Evolutionary conservation across 257 asterid species (phyloP).

Genomic region (Gentiana macrophylla): DNA sequence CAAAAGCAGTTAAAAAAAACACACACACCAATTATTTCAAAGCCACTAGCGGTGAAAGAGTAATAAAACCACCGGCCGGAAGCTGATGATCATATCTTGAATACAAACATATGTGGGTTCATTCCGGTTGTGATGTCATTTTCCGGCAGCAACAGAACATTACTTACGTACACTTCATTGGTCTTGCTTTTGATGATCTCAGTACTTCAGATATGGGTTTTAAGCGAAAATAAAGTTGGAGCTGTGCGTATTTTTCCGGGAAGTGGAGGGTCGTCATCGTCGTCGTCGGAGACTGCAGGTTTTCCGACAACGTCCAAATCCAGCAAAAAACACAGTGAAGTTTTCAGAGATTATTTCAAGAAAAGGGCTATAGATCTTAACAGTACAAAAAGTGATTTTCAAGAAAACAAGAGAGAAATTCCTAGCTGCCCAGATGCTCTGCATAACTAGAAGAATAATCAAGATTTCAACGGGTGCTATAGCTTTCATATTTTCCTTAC

Average conservation of each 20-base stretch:
- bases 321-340: conserved; percentile 27
- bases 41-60: conserved; percentile 3
- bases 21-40: not conserved
- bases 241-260: conserved; percentile 45
- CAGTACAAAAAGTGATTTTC: conserved; percentile 25
- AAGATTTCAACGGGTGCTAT: not conserved
- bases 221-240: conserved; percentile 26
- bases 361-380: conserved; percentile 20
- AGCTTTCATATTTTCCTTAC: no score
- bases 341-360: conserved; percentile 31
- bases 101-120: conserved; percentile 30
- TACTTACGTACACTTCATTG: conserved; percentile 15
- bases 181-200: conserved; percentile 25
- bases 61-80: conserved; percentile 3
- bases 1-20: not conserved
- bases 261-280: conserved; percentile 9
- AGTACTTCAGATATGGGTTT: conserved; percentile 25
- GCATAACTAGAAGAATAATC: conserved; percentile 44
- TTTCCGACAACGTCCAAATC: not conserved
- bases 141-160: conserved; percentile 39
- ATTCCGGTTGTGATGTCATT: conserved; percentile 37
- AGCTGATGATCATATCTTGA: conserved; percentile 6
- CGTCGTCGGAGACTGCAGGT: not conserved
- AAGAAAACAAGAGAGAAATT: conserved; percentile 46
- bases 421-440: conserved; percentile 98